These are phyloP conservation scores for Kwoniella dendrophila DNA, from an alignment of 768 basidiomycete species.

Conservation along the genomic window DNA sequence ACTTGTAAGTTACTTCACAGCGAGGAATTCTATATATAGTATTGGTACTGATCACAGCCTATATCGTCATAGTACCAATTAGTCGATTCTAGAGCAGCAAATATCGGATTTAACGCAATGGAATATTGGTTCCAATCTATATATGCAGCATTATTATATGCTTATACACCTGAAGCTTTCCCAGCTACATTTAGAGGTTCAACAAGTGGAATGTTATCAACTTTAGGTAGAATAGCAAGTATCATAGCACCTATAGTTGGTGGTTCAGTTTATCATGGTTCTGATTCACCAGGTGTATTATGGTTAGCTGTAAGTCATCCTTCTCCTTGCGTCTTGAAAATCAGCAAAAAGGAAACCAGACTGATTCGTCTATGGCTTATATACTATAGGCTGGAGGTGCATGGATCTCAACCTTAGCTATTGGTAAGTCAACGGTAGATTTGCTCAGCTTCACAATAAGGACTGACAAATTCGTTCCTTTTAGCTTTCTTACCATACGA, in stretches of 20 bases:
- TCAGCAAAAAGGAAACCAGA: not conserved
- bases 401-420: slow-evolving; percentile 42
- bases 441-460: not conserved
- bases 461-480: not conserved
- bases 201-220: slow-evolving; percentile 61
- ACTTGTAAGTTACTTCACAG: slow-evolving; percentile 17
- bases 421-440: slow-evolving; percentile 24
- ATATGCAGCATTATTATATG: slow-evolving; percentile 57
- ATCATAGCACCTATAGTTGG: slow-evolving; percentile 40
- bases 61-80: slow-evolving; percentile 34
- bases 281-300: slow-evolving; percentile 36
- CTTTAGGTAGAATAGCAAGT: slow-evolving; percentile 41
- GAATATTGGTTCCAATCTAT: slow-evolving; percentile 50
- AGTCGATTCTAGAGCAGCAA: slow-evolving; percentile 31
- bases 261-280: slow-evolving; percentile 28
- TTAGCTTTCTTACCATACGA: slow-evolving; percentile 31
- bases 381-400: slow-evolving; percentile 35
- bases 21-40: not conserved
- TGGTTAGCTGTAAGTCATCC: slow-evolving; percentile 29
- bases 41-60: not conserved
- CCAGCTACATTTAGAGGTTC: slow-evolving; percentile 65
- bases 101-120: slow-evolving; percentile 46
- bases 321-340: not conserved
- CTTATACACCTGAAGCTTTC: slow-evolving; percentile 67
- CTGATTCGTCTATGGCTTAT: not conserved